Percentiles rank a stretch among this genome's conserved stretches.
These are phyloP conservation scores for Penicillium crustosum DNA, from an alignment of 2,329 filamentous ascomycete genomes.

Conservation along the genomic window DNA sequence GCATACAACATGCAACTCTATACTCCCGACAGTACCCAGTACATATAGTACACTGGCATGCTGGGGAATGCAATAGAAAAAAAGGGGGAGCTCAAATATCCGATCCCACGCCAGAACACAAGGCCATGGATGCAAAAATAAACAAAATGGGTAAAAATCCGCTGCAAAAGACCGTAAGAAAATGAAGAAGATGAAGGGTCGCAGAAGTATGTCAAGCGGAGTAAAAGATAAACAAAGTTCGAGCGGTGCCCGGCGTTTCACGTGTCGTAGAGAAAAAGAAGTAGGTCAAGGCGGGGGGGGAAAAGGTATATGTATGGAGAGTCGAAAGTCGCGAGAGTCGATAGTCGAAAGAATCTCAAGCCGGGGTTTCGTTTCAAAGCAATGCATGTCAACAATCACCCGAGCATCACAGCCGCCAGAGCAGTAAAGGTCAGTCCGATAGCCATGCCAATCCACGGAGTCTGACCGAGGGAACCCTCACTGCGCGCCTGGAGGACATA, in stretches of 20 bases:
- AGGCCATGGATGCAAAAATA: constrained; percentile 25
- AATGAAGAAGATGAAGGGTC: constrained; percentile 13
- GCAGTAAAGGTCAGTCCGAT: constrained; percentile 43
- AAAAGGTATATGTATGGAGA: constrained; percentile 9
- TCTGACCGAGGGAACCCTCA: constrained; percentile 41
- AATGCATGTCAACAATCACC: constrained; percentile 20
- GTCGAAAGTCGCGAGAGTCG: neutral
- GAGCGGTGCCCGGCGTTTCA: constrained; percentile 10
- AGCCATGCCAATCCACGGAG: constrained; percentile 45
- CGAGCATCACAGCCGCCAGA: constrained; percentile 41
- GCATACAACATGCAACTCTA: constrained; percentile 36
- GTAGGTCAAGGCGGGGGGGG: neutral
- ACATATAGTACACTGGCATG: neutral
- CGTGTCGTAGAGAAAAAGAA: constrained; percentile 9
- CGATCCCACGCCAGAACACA: constrained; percentile 16
- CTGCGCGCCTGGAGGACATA: constrained; percentile 36
- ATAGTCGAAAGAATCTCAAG: neutral
- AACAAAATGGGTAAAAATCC: constrained; percentile 15
- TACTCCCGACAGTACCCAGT: constrained; percentile 24
- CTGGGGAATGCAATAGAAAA: constrained; percentile 27
- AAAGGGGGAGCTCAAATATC: constrained; percentile 7
- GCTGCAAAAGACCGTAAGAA: constrained; percentile 23
- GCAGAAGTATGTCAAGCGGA: constrained; percentile 10
- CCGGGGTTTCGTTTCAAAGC: neutral
- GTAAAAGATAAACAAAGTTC: constrained; percentile 6